Percentiles rank a stretch among this genome's conserved stretches.
Evolutionary conservation across 2,329 filamentous ascomycete species (phyloP).

Genomic region (Colletotrichum abscissum): DNA sequence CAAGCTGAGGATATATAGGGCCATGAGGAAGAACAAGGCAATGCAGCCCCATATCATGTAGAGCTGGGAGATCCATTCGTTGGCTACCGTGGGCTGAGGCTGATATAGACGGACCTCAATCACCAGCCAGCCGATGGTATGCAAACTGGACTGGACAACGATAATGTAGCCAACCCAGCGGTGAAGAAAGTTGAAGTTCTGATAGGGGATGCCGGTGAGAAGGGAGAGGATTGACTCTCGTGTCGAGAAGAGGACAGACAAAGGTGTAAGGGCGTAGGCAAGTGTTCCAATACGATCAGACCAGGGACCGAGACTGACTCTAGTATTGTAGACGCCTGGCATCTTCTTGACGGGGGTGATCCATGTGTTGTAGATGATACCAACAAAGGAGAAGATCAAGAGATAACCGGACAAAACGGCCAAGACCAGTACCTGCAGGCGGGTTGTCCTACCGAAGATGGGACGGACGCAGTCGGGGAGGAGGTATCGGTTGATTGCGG

Average conservation of each 20-base stretch:
- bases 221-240: conserved; percentile 77
- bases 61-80: conserved; percentile 67
- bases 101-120: conserved; percentile 76
- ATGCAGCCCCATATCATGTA: conserved; percentile 82
- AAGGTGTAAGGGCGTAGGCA: conserved; percentile 79
- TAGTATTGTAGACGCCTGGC: conserved; percentile 69
- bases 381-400: conserved; percentile 75
- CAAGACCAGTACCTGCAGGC: conserved; percentile 74
- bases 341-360: conserved; percentile 72
- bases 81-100: conserved; percentile 72
- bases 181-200: conserved; percentile 82
- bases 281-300: conserved; percentile 76
- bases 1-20: conserved; percentile 70
- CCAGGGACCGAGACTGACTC: conserved; percentile 74
- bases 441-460: conserved; percentile 75
- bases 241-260: conserved; percentile 74
- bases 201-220: conserved; percentile 79
- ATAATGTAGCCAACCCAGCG: conserved; percentile 82
- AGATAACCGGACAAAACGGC: conserved; percentile 70
- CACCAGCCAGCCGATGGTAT: conserved; percentile 78
- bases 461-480: conserved; percentile 68
- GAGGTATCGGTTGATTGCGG: conserved; percentile 55
- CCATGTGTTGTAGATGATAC: conserved; percentile 76
- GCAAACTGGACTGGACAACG: conserved; percentile 72
- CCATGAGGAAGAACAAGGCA: conserved; percentile 71